Conservation (phyloP, 192 early-diverging fungal genomes). For the Nowakowskiella sp. region DNA sequence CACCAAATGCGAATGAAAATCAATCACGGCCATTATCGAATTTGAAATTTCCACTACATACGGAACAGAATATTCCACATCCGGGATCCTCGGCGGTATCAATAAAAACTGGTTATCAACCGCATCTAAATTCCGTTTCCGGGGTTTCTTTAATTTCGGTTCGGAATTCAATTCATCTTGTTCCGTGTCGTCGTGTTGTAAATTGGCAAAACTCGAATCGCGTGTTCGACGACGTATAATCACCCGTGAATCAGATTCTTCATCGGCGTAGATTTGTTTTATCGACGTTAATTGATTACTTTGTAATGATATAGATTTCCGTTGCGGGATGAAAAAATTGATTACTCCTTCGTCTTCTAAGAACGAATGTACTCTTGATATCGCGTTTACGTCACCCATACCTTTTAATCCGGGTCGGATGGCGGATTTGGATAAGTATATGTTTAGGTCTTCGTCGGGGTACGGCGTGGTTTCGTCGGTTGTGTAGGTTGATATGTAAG, state of each 20-base stretch:
- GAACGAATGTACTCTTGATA: slow-evolving; percentile 76
- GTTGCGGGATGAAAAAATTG: too few species aligned
- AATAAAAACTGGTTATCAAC: slow-evolving; percentile 24
- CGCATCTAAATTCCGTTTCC: too few species aligned
- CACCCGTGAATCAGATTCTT: too few species aligned
- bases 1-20: slow-evolving; percentile 85
- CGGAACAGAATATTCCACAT: too few species aligned
- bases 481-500: not conserved
- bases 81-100: slow-evolving; percentile 6
- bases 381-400: slow-evolving; percentile 86
- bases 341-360: slow-evolving; percentile 71
- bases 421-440: slow-evolving; percentile 78
- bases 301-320: not conserved
- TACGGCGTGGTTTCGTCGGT: not conserved
- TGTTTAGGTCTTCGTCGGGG: slow-evolving; percentile 33
- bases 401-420: slow-evolving; percentile 72
- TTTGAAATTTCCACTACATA: slow-evolving; percentile 19
- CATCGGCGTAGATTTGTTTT: too few species aligned
- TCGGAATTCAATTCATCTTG: slow-evolving; percentile 15
- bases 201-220: too few species aligned
- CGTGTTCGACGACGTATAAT: too few species aligned
- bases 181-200: too few species aligned
- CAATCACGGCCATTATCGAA: slow-evolving; percentile 67
- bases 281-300: not conserved
- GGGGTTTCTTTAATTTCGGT: not conserved